Percentiles rank a stretch among this genome's conserved stretches.
Conservation (phyloP, 169 alveolate genomes). For the Eimeria acervulina region DNA sequence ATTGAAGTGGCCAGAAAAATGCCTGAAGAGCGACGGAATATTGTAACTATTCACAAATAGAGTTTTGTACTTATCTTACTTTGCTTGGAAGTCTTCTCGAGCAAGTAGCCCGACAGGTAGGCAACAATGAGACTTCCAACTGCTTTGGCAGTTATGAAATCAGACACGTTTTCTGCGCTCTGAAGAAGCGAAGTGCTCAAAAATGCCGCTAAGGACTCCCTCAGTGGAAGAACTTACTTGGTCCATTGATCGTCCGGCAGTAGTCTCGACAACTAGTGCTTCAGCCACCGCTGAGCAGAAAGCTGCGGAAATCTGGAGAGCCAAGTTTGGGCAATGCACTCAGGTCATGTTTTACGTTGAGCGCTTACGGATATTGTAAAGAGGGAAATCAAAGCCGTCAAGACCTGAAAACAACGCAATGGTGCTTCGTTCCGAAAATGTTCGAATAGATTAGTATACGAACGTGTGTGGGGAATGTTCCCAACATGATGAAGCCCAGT, state of each 20-base stretch:
- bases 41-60: background rate
- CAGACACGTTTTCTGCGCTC: constrained; percentile 90
- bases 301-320: constrained; percentile 86
- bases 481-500: constrained; percentile 89
- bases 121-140: constrained; percentile 95
- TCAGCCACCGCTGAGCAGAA: constrained; percentile 95
- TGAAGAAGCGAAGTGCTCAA: background rate
- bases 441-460: constrained; percentile 62
- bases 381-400: constrained; percentile 83
- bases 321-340: background rate
- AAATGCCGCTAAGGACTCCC: background rate
- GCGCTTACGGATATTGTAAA: constrained; percentile 85
- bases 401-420: constrained; percentile 83
- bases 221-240: constrained; percentile 28
- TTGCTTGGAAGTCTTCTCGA: constrained; percentile 93
- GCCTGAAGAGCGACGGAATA: constrained; percentile 71
- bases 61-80: constrained; percentile 56
- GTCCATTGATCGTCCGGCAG: constrained; percentile 84
- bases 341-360: background rate
- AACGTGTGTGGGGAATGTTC: constrained; percentile 86
- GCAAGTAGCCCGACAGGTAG: constrained; percentile 95
- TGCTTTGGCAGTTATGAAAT: constrained; percentile 95
- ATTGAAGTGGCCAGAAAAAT: constrained; percentile 93
- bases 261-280: constrained; percentile 90
- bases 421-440: background rate